Evolutionary conservation across 257 asterid genomes (phyloP).

Genomic region (Jasminum sambac): DNA sequence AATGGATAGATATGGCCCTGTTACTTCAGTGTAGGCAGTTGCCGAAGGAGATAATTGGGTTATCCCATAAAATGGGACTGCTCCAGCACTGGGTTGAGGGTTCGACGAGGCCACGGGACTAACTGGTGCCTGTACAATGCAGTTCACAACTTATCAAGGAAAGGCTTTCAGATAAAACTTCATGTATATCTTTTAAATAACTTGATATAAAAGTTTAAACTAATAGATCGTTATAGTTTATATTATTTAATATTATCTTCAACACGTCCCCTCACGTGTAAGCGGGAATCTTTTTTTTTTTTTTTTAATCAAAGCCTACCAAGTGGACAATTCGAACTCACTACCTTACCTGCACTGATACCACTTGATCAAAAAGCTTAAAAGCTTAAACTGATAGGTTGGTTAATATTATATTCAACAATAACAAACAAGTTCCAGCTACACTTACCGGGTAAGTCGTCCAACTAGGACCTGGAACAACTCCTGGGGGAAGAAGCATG

Average conservation of each 20-base stretch:
- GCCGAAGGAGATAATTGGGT: constrained; percentile 80
- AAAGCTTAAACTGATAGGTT: too few species aligned
- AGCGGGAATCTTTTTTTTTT: too few species aligned
- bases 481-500: constrained; percentile 71
- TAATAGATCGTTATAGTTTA: too few species aligned
- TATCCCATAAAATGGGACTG: constrained; percentile 58
- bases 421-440: constrained; percentile 19
- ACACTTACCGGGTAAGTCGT: constrained; percentile 69
- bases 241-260: too few species aligned
- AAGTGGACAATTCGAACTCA: too few species aligned
- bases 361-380: too few species aligned
- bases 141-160: constrained; percentile 25
- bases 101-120: constrained; percentile 61
- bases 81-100: constrained; percentile 59
- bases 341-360: too few species aligned
- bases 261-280: too few species aligned
- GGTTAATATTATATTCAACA: too few species aligned
- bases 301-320: too few species aligned
- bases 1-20: constrained; percentile 66
- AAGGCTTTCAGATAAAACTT: constrained; percentile 13
- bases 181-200: neutral
- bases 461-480: constrained; percentile 84
- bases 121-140: constrained; percentile 50
- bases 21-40: constrained; percentile 45
- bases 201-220: too few species aligned